phyloP scores from a whole-genome alignment of 306 rosid species.

The Corylus americana region DNA sequence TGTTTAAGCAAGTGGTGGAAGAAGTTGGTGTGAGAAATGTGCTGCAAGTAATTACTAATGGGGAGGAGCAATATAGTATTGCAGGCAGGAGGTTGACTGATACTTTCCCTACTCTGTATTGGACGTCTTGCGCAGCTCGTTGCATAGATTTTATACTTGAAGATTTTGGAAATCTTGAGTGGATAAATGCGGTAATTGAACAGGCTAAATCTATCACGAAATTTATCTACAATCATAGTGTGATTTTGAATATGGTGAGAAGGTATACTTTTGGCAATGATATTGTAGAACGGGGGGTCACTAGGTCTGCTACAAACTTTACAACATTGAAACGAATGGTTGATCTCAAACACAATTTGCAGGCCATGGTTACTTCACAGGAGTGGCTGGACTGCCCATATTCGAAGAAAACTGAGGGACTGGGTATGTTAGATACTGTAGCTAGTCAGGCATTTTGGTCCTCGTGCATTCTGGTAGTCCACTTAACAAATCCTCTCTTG shows the following conservation, averaged over 20 bases:
- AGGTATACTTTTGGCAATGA: conserved; percentile 77
- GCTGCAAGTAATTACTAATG: conserved; percentile 72
- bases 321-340: conserved; percentile 74
- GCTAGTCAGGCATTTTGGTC: conserved; percentile 88
- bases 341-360: conserved; percentile 74
- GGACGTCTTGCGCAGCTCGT: conserved; percentile 72
- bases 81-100: conserved; percentile 71
- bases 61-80: conserved; percentile 59
- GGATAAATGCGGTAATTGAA: conserved; percentile 66
- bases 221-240: conserved; percentile 73
- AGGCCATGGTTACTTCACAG: conserved; percentile 83
- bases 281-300: conserved; percentile 66
- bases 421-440: conserved; percentile 73
- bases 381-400: conserved; percentile 84
- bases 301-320: conserved; percentile 63
- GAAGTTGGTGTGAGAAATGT: conserved; percentile 79
- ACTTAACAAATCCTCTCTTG: conserved; percentile 73
- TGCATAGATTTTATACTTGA: conserved; percentile 68
- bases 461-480: conserved; percentile 59
- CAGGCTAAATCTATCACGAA: conserved; percentile 77
- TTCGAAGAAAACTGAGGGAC: conserved; percentile 77
- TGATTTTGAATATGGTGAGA: conserved; percentile 72
- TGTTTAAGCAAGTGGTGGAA: conserved; percentile 72
- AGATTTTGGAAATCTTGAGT: conserved; percentile 76
- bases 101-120: conserved; percentile 69